phyloP scores from a whole-genome alignment of 306 rosid genomes.

The Fragaria vesca region DNA sequence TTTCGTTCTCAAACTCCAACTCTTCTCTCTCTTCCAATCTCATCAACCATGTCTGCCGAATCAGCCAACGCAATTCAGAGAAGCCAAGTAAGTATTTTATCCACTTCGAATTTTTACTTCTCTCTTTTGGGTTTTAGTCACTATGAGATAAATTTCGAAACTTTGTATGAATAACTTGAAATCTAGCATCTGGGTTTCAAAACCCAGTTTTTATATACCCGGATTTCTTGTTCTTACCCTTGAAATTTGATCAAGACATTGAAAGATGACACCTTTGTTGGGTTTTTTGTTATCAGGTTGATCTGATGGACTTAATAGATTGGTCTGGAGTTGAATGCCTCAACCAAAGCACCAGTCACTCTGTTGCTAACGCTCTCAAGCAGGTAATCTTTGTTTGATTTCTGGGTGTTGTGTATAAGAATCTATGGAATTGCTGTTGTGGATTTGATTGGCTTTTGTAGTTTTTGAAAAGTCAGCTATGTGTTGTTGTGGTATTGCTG shows the following conservation, averaged over 20 bases:
- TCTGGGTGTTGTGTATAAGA: not conserved
- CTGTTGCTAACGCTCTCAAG: conserved; percentile 66
- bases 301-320: conserved; percentile 86
- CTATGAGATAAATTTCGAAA: not conserved
- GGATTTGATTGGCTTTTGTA: not conserved
- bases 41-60: conserved; percentile 75
- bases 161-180: not conserved
- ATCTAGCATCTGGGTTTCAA: conserved; percentile 22
- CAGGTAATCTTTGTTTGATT: conserved; percentile 50
- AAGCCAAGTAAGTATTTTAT: conserved; percentile 60
- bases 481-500: not conserved
- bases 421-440: not conserved
- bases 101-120: conserved; percentile 3
- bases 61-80: conserved; percentile 69
- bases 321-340: conserved; percentile 96
- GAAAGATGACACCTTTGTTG: conserved; percentile 9
- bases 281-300: conserved; percentile 54
- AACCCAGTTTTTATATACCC: conserved; percentile 13
- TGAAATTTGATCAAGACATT: not conserved
- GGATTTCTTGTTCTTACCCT: not conserved
- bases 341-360: conserved; percentile 73
- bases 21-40: not conserved
- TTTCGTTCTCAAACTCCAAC: not conserved
- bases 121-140: not conserved
- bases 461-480: not conserved